These are phyloP conservation scores for Pythium aquatile DNA, from an alignment of 352 stramenopile genomes.

Conservation along the genomic window DNA sequence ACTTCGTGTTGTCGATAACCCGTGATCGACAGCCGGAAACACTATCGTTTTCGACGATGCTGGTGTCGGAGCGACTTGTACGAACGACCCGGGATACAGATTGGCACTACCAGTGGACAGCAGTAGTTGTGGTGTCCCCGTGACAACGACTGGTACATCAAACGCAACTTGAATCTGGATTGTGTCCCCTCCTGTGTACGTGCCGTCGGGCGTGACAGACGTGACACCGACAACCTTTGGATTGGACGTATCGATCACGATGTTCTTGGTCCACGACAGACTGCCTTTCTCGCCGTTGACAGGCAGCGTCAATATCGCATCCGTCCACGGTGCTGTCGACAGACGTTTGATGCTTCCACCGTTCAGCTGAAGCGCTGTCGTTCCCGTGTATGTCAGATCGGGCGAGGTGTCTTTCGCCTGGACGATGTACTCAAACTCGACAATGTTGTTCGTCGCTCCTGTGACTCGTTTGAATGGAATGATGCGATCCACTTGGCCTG, in stretches of 20 bases:
- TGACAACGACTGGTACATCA: conserved; percentile 57
- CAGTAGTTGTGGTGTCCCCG: conserved; percentile 40
- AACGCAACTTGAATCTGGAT: conserved; percentile 61
- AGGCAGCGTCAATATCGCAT: conserved; percentile 49
- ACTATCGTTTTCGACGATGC: conserved; percentile 37
- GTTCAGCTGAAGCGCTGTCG: conserved; percentile 52
- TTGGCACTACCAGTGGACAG: conserved; percentile 51
- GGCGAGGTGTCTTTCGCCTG: conserved; percentile 66
- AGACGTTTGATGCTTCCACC: conserved; percentile 52
- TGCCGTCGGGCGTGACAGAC: conserved; percentile 28
- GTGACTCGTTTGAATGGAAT: conserved; percentile 52
- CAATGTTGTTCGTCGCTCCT: conserved; percentile 33
- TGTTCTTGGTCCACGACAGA: conserved; percentile 66
- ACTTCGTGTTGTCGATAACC: conserved; percentile 36
- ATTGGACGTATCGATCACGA: conserved; percentile 66
- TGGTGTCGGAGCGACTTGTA: conserved; percentile 37
- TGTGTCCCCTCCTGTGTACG: conserved; percentile 63
- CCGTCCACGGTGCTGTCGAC: conserved; percentile 48
- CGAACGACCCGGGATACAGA: conserved; percentile 51
- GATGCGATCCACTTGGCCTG: conserved; percentile 58
- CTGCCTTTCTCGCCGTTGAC: conserved; percentile 54
- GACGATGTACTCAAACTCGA: conserved; percentile 73
- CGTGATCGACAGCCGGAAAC: conserved; percentile 52
- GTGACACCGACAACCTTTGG: conserved; percentile 48
- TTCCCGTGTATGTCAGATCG: conserved; percentile 60